A percentile compares a stretch with the other conserved stretches of the same genome.
Evolutionary conservation across 257 asterid species (phyloP).

Genomic region (Ocimum tenuiflorum): DNA sequence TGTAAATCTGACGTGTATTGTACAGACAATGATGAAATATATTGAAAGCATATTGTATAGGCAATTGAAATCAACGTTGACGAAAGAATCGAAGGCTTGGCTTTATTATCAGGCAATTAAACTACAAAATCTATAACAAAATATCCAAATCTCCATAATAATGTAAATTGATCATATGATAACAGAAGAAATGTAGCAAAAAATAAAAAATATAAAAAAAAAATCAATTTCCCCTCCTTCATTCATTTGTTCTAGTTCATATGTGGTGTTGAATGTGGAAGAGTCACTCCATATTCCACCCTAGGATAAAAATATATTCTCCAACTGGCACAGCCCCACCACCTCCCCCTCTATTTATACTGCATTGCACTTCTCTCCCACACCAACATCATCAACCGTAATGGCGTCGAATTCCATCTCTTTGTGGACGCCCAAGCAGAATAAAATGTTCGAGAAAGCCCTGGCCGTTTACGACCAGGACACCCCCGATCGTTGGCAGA

Average conservation of each 20-base stretch:
- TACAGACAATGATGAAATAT: too few species aligned
- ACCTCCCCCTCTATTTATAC: slow-evolving; percentile 35
- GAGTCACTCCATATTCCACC: slow-evolving; percentile 45
- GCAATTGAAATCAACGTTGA: too few species aligned
- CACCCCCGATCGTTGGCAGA: slow-evolving; percentile 74
- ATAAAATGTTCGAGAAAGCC: slow-evolving; percentile 66
- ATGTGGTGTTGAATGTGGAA: slow-evolving; percentile 46
- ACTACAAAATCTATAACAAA: too few species aligned
- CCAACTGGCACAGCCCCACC: slow-evolving; percentile 49
- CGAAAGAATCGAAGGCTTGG: too few species aligned
- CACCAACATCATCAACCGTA: background rate
- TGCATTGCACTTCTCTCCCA: background rate
- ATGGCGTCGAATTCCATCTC: slow-evolving; percentile 55
- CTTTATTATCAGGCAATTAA: too few species aligned
- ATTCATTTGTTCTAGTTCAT: slow-evolving; percentile 15
- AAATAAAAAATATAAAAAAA: too few species aligned
- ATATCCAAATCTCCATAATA: too few species aligned
- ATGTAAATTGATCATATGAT: too few species aligned
- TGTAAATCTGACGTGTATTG: too few species aligned
- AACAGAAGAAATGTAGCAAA: too few species aligned
- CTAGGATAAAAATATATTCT: slow-evolving; percentile 36
- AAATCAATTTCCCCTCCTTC: background rate
- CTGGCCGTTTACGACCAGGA: slow-evolving; percentile 56
- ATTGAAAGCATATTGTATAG: too few species aligned
- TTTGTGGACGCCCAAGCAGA: slow-evolving; percentile 52